These are phyloP conservation scores for Moniliella sp. DNA, from an alignment of 1,284 basidiomycete species.

Conservation along the genomic window DNA sequence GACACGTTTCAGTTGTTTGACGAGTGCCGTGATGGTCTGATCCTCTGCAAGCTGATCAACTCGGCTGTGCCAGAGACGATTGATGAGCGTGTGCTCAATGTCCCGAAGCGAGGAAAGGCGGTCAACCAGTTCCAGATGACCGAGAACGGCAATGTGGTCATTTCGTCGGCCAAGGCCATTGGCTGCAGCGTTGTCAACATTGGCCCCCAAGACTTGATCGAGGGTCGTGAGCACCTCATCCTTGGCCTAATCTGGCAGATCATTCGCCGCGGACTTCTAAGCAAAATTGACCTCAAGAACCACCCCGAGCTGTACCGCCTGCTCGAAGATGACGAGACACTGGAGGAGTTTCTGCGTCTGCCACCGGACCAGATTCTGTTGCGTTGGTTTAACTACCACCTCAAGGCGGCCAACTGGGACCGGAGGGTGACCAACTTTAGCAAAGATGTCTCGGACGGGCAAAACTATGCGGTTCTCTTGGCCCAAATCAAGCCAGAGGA, in stretches of 20 bases:
- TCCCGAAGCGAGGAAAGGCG: constrained; percentile 22
- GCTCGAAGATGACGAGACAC: constrained; percentile 76
- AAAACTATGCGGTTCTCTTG: constrained; percentile 79
- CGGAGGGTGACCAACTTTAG: too few species aligned
- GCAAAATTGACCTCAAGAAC: constrained; percentile 81
- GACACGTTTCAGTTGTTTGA: constrained; percentile 94
- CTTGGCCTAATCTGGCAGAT: constrained; percentile 90
- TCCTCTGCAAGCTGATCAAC: constrained; percentile 88
- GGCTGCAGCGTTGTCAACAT: constrained; percentile 92
- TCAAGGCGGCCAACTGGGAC: constrained; percentile 79
- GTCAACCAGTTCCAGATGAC: constrained; percentile 88
- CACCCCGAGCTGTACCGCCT: constrained; percentile 81
- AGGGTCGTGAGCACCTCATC: constrained; percentile 77
- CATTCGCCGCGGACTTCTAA: constrained; percentile 67
- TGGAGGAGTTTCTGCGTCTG: constrained; percentile 69
- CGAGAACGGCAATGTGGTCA: constrained; percentile 94
- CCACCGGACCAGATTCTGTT: too few species aligned
- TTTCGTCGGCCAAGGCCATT: constrained; percentile 79
- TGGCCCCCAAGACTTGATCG: constrained; percentile 65
- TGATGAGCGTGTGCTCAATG: too few species aligned
- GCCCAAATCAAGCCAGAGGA: constrained; percentile 83
- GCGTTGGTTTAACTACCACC: constrained; percentile 94
- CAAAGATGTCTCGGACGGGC: constrained; percentile 68
- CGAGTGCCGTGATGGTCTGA: too few species aligned
- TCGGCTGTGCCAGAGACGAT: constrained; percentile 93